Evolutionary conservation across 2,329 filamentous ascomycete genomes (phyloP).

Genomic region (Gnomoniopsis sp.): DNA sequence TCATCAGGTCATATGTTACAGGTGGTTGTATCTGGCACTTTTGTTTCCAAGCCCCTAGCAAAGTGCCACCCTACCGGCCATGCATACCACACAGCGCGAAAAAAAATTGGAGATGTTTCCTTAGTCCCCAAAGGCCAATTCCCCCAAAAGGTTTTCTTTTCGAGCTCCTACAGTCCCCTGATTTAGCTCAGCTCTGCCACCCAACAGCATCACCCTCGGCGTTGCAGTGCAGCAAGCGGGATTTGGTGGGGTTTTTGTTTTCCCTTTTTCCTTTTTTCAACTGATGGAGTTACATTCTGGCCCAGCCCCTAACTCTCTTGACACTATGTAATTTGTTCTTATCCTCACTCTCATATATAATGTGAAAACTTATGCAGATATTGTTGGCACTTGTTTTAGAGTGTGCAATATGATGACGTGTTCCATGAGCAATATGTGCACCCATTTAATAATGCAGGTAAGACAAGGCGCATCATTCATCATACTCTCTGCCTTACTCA

Average conservation of each 20-base stretch:
- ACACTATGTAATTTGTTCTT: neutral
- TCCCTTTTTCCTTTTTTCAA: too few species aligned
- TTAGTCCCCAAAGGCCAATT: too few species aligned
- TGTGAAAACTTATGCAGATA: neutral
- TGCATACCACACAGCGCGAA: too few species aligned
- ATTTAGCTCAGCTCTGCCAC: too few species aligned
- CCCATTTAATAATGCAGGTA: neutral
- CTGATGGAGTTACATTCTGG: neutral
- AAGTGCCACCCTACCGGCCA: neutral
- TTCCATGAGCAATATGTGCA: neutral
- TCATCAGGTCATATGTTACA: too few species aligned
- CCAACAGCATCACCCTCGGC: too few species aligned
- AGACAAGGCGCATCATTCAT: neutral
- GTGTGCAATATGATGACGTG: neutral
- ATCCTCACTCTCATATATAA: neutral
- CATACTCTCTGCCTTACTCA: neutral
- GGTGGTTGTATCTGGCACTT: neutral
- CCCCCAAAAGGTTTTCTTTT: too few species aligned
- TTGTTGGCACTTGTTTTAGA: neutral
- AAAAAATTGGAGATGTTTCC: too few species aligned
- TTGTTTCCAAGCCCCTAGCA: neutral
- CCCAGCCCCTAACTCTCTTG: neutral
- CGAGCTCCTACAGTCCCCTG: too few species aligned
- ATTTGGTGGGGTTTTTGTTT: too few species aligned
- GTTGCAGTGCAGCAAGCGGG: too few species aligned